Evolutionary conservation across 257 asterid genomes (phyloP).

Genomic region (Galeopsis tetrahit): DNA sequence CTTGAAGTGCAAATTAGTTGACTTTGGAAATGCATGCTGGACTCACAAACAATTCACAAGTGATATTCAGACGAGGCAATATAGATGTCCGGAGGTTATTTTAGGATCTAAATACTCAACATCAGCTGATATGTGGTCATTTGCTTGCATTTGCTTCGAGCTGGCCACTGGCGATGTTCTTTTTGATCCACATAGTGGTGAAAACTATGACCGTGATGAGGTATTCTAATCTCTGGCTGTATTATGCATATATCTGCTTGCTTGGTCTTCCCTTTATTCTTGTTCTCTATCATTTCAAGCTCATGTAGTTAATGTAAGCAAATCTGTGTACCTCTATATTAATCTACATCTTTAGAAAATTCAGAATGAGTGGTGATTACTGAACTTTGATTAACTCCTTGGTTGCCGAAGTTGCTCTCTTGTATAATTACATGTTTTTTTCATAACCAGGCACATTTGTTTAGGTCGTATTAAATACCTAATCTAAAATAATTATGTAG

Average conservation of each 20-base stretch:
- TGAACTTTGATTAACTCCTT: background rate
- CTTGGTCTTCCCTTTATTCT: background rate
- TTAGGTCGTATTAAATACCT: background rate
- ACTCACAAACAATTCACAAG: slow-evolving; percentile 88
- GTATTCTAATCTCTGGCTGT: slow-evolving; percentile 39
- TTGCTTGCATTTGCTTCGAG: slow-evolving; percentile 98
- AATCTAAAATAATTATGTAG: background rate
- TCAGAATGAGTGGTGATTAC: background rate
- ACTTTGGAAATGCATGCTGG: slow-evolving; percentile 99
- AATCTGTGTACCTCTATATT: background rate
- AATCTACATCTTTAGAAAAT: background rate
- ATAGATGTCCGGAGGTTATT: slow-evolving; percentile 95
- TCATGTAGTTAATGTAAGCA: background rate
- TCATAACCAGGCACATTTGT: background rate
- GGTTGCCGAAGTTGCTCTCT: background rate
- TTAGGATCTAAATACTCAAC: slow-evolving; percentile 93
- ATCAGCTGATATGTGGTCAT: slow-evolving; percentile 98
- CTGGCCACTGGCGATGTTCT: slow-evolving; percentile 97
- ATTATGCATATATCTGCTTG: background rate
- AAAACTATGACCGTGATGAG: slow-evolving; percentile 92
- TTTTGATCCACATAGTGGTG: slow-evolving; percentile 95
- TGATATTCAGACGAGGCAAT: slow-evolving; percentile 96
- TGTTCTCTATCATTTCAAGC: background rate
- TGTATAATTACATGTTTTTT: background rate
- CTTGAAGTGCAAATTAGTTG: slow-evolving; percentile 87